A percentile compares a stretch with the other conserved stretches of the same genome.
phyloP scores from a whole-genome alignment of 768 basidiomycete species.

The Agaricus subrufescens region DNA sequence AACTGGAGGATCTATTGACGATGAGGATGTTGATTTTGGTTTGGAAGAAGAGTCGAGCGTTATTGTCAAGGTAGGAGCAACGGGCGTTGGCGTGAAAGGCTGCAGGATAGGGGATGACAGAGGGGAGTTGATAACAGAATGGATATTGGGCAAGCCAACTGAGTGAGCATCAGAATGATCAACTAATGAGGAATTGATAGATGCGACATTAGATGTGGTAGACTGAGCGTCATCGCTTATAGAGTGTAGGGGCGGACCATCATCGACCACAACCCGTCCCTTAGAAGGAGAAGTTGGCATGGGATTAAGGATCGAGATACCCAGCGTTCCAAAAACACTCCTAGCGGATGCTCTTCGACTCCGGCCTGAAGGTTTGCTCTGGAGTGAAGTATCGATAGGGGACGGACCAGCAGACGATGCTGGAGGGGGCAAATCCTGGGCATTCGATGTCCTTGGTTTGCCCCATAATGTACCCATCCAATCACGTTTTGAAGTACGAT shows the following conservation, averaged over 20 bases:
- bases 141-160: conserved; percentile 6
- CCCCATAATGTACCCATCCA: conserved; percentile 80
- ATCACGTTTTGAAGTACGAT: conserved; percentile 57
- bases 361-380: conserved; percentile 16
- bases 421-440: conserved; percentile 16
- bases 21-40: conserved; percentile 1
- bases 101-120: conserved; percentile 37
- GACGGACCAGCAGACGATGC: conserved; percentile 10
- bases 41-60: conserved; percentile 24
- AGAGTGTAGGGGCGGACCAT: conserved; percentile 2
- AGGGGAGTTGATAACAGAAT: conserved; percentile 22
- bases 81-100: conserved; percentile 33
- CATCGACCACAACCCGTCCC: not conserved
- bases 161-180: too few relatives aligned
- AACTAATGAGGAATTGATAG: not conserved
- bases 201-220: conserved; percentile 17
- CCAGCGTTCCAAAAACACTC: conserved; percentile 70
- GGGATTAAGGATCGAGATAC: conserved; percentile 64
- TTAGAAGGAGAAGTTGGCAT: conserved; percentile 10
- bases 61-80: conserved; percentile 41
- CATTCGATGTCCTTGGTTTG: conserved; percentile 34
- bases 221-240: conserved; percentile 34
- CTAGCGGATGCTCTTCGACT: conserved; percentile 47
- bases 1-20: conserved; percentile 20
- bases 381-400: conserved; percentile 10